phyloP scores from a whole-genome alignment of 495 filamentous ascomycete species.

The Schizothecium vesticola region DNA sequence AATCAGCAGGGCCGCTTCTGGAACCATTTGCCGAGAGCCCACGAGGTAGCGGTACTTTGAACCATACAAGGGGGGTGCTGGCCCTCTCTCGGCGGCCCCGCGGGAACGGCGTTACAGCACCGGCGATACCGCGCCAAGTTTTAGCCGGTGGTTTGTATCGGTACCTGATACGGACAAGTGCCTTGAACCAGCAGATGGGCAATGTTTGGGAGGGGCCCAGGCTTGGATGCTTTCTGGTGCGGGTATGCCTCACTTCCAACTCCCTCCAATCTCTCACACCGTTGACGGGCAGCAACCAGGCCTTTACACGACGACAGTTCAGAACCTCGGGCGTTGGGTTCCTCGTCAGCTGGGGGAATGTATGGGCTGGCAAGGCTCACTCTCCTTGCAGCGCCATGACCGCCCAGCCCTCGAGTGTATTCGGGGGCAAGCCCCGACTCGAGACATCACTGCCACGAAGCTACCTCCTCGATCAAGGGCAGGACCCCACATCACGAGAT shows the following conservation, averaged over 20 bases:
- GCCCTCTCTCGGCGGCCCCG: conserved; percentile 13
- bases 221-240: conserved; percentile 12
- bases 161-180: conserved; percentile 10
- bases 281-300: not conserved
- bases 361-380: not conserved
- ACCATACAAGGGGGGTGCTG: conserved; percentile 2
- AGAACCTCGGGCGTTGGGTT: conserved; percentile 1
- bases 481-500: not conserved
- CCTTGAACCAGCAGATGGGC: not conserved
- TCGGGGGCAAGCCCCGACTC: conserved; percentile 7
- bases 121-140: conserved; percentile 10
- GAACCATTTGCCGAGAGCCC: conserved; percentile 28
- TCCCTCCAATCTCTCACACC: conserved; percentile 10
- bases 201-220: conserved; percentile 8
- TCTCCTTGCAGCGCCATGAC: not conserved
- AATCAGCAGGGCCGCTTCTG: conserved; percentile 29
- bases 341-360: conserved; percentile 8
- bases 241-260: conserved; percentile 17
- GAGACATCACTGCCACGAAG: conserved; percentile 2
- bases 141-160: conserved; percentile 20
- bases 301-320: not conserved
- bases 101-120: conserved; percentile 21
- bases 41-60: conserved; percentile 19
- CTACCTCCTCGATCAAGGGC: not conserved
- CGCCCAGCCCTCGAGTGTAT: conserved; percentile 5